A percentile compares a stretch with the other conserved stretches of the same genome.
phyloP scores from a whole-genome alignment of 805 yeast genomes.

The Cyberlindnera japonica region DNA sequence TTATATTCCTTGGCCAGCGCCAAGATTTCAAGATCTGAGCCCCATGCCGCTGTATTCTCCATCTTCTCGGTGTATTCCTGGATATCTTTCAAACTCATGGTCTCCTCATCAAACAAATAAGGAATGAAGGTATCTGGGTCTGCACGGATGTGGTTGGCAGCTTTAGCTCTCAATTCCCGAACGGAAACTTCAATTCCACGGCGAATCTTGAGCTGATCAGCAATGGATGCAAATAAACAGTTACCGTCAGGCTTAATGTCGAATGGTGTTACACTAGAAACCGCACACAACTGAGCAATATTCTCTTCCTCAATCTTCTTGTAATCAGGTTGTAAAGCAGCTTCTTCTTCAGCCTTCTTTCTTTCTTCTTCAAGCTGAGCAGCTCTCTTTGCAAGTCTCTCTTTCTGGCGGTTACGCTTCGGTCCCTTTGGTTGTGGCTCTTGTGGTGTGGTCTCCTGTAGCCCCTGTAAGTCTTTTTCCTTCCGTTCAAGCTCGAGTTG shows the following conservation, averaged over 20 bases:
- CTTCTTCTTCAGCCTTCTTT: slow-evolving; percentile 70
- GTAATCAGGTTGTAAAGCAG: slow-evolving; percentile 59
- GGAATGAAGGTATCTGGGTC: slow-evolving; percentile 75
- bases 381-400: slow-evolving; percentile 71
- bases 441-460: slow-evolving; percentile 12
- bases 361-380: slow-evolving; percentile 60
- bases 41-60: slow-evolving; percentile 87
- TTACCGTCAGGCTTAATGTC: slow-evolving; percentile 92
- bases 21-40: slow-evolving; percentile 87
- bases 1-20: slow-evolving; percentile 72
- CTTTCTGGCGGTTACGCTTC: slow-evolving; percentile 80
- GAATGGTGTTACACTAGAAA: slow-evolving; percentile 47
- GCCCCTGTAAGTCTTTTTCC: slow-evolving; percentile 16
- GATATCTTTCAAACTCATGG: slow-evolving; percentile 59
- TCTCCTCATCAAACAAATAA: slow-evolving; percentile 75
- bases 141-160: slow-evolving; percentile 62
- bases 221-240: slow-evolving; percentile 82
- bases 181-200: slow-evolving; percentile 39
- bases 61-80: slow-evolving; percentile 66
- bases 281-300: slow-evolving; percentile 48
- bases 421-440: slow-evolving; percentile 33
- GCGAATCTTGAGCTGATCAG: slow-evolving; percentile 67
- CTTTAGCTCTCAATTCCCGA: slow-evolving; percentile 54
- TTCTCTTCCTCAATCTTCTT: slow-evolving; percentile 69
- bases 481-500: slow-evolving; percentile 45